phyloP scores from a whole-genome alignment of 192 early-diverging fungal genomes.

The Haplosporangium gracile region DNA sequence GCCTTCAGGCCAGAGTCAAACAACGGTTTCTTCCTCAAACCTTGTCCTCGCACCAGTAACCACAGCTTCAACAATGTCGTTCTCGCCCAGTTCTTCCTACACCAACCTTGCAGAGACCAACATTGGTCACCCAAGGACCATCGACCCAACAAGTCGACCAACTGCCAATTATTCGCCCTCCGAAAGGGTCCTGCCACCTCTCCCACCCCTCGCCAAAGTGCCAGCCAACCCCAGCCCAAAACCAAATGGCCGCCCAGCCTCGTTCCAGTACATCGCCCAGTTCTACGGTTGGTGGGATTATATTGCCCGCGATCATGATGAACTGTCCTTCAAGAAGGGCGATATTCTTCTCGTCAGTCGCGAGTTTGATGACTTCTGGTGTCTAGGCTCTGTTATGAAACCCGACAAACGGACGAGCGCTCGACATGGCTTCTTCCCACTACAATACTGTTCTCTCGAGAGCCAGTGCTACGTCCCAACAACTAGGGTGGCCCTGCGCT shows the following conservation, averaged over 20 bases:
- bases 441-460: slow-evolving; percentile 49
- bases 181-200: slow-evolving; percentile 37
- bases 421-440: slow-evolving; percentile 48
- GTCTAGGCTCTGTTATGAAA: slow-evolving; percentile 48
- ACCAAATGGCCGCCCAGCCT: slow-evolving; percentile 35
- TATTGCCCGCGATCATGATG: slow-evolving; percentile 52
- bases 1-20: slow-evolving; percentile 17
- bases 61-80: slow-evolving; percentile 17
- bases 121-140: slow-evolving; percentile 9
- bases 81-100: slow-evolving; percentile 45
- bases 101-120: slow-evolving; percentile 35
- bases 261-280: slow-evolving; percentile 51
- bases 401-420: slow-evolving; percentile 45
- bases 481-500: slow-evolving; percentile 23
- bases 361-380: slow-evolving; percentile 53
- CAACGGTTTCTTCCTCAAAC: slow-evolving; percentile 28
- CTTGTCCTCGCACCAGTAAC: slow-evolving; percentile 29
- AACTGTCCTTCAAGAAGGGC: slow-evolving; percentile 53
- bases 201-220: slow-evolving; percentile 36
- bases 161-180: slow-evolving; percentile 25
- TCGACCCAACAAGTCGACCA: slow-evolving; percentile 15
- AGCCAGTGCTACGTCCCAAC: slow-evolving; percentile 46
- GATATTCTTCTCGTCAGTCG: slow-evolving; percentile 47
- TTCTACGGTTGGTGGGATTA: slow-evolving; percentile 57
- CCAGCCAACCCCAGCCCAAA: slow-evolving; percentile 26